Evolutionary conservation across 805 yeast species (phyloP), one percentile per base, ranked within the genome.

Genomic region (Ogataea populi-albae): DNA sequence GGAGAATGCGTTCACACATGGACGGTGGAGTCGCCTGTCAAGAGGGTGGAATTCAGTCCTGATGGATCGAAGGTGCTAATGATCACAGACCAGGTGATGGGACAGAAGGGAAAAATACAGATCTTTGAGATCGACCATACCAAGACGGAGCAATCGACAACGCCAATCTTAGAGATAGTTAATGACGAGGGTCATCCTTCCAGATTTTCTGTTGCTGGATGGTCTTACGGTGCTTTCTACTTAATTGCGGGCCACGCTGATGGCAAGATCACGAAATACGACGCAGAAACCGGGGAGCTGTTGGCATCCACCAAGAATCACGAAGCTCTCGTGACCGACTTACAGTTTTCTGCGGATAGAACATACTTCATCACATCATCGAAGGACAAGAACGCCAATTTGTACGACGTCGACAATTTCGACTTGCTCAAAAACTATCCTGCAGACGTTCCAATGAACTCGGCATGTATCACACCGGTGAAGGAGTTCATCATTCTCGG

Each of bases 401-500:
- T 93, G 42, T 68, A 86, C 35, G 91, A 86, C 58, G 86, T 84
- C 32, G 94, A 86, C 46, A 72, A 80, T 32, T 70, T 93, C 43
- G 73, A 79, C 46, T 57, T 79, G 34, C 63, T 85, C 62, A 88
- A 89, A 65, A 78, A 76, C 15, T 93, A 72, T 64, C 76, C 73
- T 50, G 81, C 96, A 5, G 97, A 88, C 60, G 88, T 95, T 35
- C 97, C 98, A 40, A 74, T 93, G 73, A 93, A 93, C 71, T 77
- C 95, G 23, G 98, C 98, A 14, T 82, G 95, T 47, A 83, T 93
- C 50, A 89, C 98, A 11, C 94, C 98, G 17, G 71, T 80, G 39
- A 93, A 93, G 68, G 91, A 93, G 58, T 91, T 81, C 59, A 84
- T 93, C 44, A 81, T 93, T 32, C 72, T 93, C 44, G 98, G 98